Evolutionary conservation across 2,329 filamentous ascomycete genomes (phyloP).

Genomic region (Amylocarpus encephaloides): DNA sequence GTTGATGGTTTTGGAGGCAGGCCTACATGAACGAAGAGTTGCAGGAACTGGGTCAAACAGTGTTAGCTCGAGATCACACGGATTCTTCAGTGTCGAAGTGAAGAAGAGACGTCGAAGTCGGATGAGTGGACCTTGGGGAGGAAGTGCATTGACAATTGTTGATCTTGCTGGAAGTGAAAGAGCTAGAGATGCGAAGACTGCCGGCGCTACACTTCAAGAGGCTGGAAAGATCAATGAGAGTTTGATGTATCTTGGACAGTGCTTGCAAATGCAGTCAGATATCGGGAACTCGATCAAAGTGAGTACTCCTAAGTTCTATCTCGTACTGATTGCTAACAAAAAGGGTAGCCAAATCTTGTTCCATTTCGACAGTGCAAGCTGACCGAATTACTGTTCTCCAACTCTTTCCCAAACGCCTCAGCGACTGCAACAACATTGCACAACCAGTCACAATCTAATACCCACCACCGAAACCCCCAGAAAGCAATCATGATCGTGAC

Average conservation of each 20-base stretch:
- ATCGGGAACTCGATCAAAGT: slow-evolving; percentile 68
- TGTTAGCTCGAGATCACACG: slow-evolving; percentile 85
- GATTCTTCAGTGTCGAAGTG: slow-evolving; percentile 92
- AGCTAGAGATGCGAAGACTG: slow-evolving; percentile 87
- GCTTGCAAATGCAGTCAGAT: slow-evolving; percentile 89
- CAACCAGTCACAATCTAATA: slow-evolving; percentile 32
- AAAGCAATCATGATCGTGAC: slow-evolving; percentile 95
- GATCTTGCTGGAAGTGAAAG: slow-evolving; percentile 92
- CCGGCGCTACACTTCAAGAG: slow-evolving; percentile 85
- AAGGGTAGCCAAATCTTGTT: slow-evolving; percentile 58
- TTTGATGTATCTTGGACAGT: slow-evolving; percentile 96
- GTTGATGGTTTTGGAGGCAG: slow-evolving; percentile 82
- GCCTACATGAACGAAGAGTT: slow-evolving; percentile 78
- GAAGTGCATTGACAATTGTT: slow-evolving; percentile 78
- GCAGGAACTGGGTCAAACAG: slow-evolving; percentile 91
- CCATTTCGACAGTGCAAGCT: slow-evolving; percentile 81
- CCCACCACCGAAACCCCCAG: slow-evolving; percentile 57
- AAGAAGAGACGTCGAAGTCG: slow-evolving; percentile 63
- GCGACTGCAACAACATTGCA: slow-evolving; percentile 18
- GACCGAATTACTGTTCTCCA: slow-evolving; percentile 80
- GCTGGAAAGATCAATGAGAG: slow-evolving; percentile 98
- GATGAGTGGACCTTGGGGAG: slow-evolving; percentile 59
- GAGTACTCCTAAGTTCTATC: slow-evolving; percentile 23
- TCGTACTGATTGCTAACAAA: slow-evolving; percentile 9
- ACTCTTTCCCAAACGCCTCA: slow-evolving; percentile 56